Evolutionary conservation across 2,329 filamentous ascomycete genomes (phyloP).

Genomic region (Fusarium sp.): DNA sequence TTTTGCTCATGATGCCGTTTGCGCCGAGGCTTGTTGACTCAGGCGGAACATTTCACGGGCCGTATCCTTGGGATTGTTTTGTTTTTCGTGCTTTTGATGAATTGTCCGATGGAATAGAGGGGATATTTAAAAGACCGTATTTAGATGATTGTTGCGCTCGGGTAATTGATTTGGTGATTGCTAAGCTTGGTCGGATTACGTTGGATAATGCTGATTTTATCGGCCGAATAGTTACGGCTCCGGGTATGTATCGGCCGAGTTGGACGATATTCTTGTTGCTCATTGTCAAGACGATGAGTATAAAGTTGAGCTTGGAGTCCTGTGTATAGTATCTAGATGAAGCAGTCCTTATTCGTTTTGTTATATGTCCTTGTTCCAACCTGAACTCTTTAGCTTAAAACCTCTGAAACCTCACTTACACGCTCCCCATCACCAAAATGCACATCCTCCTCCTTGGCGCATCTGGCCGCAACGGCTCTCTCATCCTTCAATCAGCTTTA

Average conservation of each 20-base stretch:
- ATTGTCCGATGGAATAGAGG: not conserved
- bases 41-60: conserved; percentile 5
- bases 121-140: not conserved
- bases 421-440: conserved; percentile 45
- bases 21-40: conserved; percentile 18
- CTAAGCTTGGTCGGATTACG: not conserved
- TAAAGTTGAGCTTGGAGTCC: conserved; percentile 4
- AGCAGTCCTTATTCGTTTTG: too few species aligned
- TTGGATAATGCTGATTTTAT: not conserved
- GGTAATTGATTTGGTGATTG: not conserved
- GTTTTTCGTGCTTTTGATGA: not conserved
- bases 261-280: not conserved
- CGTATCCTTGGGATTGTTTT: too few species aligned
- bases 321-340: too few species aligned
- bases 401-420: conserved; percentile 6
- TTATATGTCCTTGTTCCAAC: not conserved
- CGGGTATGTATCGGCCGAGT: conserved; percentile 42
- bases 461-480: conserved; percentile 59
- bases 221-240: conserved; percentile 38
- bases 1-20: not conserved
- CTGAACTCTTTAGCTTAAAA: not conserved
- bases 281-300: conserved; percentile 10
- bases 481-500: conserved; percentile 56
- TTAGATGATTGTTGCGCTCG: not conserved
- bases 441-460: conserved; percentile 61